These are phyloP conservation scores for Cymbomonas tetramitiformis DNA, from an alignment of 139 green algal genomes.

Conservation along the genomic window DNA sequence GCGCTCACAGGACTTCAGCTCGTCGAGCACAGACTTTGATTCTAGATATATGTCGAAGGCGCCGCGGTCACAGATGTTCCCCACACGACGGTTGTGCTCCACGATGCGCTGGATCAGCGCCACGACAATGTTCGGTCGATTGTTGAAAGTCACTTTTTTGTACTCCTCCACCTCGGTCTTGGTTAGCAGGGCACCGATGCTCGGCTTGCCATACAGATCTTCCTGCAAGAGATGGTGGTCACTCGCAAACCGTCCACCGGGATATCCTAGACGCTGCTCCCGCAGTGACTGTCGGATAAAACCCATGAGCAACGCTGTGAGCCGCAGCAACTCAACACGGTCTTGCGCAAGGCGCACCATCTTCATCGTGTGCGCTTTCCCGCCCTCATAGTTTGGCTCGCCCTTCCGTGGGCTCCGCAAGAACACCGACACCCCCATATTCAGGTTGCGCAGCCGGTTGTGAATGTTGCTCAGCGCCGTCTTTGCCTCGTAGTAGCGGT, in stretches of 20 bases:
- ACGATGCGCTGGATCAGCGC: background rate
- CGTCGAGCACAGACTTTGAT: background rate
- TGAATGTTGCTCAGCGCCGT: background rate
- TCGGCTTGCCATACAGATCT: constrained; percentile 2
- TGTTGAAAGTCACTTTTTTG: background rate
- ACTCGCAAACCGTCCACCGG: background rate
- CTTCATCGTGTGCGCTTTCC: background rate
- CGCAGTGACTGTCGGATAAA: constrained; percentile 5
- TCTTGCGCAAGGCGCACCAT: background rate
- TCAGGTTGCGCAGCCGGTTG: background rate
- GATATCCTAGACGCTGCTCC: constrained; percentile 7
- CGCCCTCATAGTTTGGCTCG: background rate
- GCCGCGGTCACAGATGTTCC: constrained; percentile 4
- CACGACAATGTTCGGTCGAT: background rate
- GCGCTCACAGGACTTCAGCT: background rate
- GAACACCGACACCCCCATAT: background rate
- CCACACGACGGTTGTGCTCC: background rate
- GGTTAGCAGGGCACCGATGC: background rate
- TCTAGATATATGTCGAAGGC: background rate
- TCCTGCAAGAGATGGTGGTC: background rate
- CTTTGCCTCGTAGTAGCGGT: constrained; percentile 17
- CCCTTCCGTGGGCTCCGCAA: background rate
- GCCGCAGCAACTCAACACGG: constrained; percentile 6
- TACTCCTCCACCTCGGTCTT: background rate
- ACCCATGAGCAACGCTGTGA: background rate